Percentiles rank a stretch among this genome's conserved stretches.
These are phyloP conservation scores for Beauveria rudraprayagi DNA, from an alignment of 2,329 filamentous ascomycete genomes.

Conservation along the genomic window DNA sequence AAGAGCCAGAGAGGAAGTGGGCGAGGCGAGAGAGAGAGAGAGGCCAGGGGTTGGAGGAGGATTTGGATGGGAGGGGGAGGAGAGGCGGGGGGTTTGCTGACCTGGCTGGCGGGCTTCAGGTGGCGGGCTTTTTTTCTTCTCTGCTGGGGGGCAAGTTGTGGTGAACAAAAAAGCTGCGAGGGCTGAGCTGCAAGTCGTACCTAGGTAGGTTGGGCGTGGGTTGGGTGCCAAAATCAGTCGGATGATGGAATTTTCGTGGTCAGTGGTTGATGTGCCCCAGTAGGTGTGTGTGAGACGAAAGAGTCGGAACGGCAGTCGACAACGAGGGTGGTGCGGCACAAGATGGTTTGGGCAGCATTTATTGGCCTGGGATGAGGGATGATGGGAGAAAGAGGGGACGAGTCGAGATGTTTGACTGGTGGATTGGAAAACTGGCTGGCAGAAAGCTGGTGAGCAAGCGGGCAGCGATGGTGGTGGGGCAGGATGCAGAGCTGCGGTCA, in stretches of 20 bases:
- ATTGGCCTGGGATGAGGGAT: not conserved
- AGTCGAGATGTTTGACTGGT: constrained; percentile 4
- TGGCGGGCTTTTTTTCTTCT: not conserved
- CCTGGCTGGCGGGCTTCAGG: not conserved
- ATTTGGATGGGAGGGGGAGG: not conserved
- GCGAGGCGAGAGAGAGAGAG: not conserved
- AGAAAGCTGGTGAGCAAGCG: not conserved
- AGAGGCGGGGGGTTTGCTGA: not conserved
- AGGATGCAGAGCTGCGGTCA: too few species aligned
- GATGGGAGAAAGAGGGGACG: not conserved
- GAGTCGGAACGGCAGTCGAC: not conserved
- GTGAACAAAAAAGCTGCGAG: not conserved
- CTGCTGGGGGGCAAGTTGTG: not conserved
- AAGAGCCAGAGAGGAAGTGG: not conserved
- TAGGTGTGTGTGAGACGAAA: not conserved
- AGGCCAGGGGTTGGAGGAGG: not conserved
- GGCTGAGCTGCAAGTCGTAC: not conserved
- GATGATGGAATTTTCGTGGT: not conserved
- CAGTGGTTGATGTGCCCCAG: not conserved
- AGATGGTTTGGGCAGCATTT: not conserved
- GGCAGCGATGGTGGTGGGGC: not conserved
- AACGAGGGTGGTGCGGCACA: not conserved
- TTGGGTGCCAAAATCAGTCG: constrained; percentile 9
- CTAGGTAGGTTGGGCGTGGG: not conserved
- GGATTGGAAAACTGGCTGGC: not conserved